Conservation (phyloP, 2,329 filamentous ascomycete genomes). For the Zasmidium angulare region DNA sequence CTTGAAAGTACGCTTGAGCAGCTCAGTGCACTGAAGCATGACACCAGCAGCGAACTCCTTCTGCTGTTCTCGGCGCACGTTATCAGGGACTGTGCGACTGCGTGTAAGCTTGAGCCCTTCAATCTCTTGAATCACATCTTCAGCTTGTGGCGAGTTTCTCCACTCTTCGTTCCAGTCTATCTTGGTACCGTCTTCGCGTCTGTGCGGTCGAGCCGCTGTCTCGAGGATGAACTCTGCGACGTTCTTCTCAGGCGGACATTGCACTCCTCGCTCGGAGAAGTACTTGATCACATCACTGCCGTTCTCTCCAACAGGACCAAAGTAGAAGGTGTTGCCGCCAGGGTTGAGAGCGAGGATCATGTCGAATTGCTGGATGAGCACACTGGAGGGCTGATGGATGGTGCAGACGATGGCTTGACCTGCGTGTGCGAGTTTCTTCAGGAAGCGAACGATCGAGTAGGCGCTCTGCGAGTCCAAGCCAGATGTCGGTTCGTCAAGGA, state of each 20-base stretch:
- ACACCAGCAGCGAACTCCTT: constrained; percentile 76
- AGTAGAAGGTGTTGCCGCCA: constrained; percentile 76
- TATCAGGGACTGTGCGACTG: constrained; percentile 1
- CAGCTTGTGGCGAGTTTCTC: constrained; percentile 47
- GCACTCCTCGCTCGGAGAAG: constrained; percentile 70
- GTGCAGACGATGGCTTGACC: constrained; percentile 94
- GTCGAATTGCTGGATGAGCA: constrained; percentile 89
- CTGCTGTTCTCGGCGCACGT: constrained; percentile 39
- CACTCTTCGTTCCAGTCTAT: constrained; percentile 51
- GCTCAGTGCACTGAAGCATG: constrained; percentile 57
- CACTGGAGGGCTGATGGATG: constrained; percentile 92
- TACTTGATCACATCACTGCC: constrained; percentile 67
- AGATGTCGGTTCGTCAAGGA: constrained; percentile 88
- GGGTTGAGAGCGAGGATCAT: constrained; percentile 73
- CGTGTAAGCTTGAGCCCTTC: constrained; percentile 48
- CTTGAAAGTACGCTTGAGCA: constrained; percentile 71
- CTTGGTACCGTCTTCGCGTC: constrained; percentile 38
- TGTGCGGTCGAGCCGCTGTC: constrained; percentile 56
- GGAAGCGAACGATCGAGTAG: constrained; percentile 81
- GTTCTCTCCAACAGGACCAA: constrained; percentile 72
- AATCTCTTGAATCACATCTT: constrained; percentile 43
- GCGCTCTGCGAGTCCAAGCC: constrained; percentile 90
- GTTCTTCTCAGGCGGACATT: constrained; percentile 68
- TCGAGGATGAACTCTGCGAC: constrained; percentile 77
- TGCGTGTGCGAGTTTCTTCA: constrained; percentile 63